Evolutionary conservation across 2,329 filamentous ascomycete genomes (phyloP).

Genomic region (Pestalotiopsis sp.): DNA sequence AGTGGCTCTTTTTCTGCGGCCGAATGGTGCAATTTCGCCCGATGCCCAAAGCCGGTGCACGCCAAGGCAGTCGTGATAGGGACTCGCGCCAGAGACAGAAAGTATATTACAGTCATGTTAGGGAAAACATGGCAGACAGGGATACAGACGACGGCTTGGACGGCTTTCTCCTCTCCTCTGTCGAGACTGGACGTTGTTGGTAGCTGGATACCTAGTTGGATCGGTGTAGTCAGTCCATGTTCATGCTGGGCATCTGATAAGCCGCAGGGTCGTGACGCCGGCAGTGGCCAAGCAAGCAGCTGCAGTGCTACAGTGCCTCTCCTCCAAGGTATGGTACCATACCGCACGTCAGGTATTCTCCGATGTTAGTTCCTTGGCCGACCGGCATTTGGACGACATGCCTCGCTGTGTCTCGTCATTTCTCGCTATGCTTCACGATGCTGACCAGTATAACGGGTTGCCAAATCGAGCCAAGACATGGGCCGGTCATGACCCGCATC

Average conservation of each 20-base stretch:
- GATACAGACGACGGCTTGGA: background rate
- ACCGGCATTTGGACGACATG: background rate
- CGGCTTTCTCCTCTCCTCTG: background rate
- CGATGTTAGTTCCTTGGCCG: background rate
- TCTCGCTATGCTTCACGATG: background rate
- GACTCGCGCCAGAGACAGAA: background rate
- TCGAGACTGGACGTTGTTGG: background rate
- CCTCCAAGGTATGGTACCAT: background rate
- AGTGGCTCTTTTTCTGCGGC: background rate
- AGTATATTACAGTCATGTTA: background rate
- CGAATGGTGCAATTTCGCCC: background rate
- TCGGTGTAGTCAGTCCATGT: background rate
- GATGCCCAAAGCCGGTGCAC: background rate
- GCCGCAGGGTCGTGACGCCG: background rate
- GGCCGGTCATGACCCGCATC: background rate
- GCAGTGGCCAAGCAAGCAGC: background rate
- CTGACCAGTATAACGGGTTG: background rate
- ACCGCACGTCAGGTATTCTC: slow-evolving; percentile 1
- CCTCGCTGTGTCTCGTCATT: background rate
- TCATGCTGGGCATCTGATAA: background rate
- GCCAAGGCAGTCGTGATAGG: background rate
- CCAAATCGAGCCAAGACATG: slow-evolving; percentile 1
- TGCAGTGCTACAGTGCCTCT: background rate
- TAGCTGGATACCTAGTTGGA: background rate
- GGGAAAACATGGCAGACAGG: background rate